A percentile compares a stretch with the other conserved stretches of the same genome.
Conservation (phyloP, 2,329 filamentous ascomycete genomes). For the Dichotomopilus funicola region DNA sequence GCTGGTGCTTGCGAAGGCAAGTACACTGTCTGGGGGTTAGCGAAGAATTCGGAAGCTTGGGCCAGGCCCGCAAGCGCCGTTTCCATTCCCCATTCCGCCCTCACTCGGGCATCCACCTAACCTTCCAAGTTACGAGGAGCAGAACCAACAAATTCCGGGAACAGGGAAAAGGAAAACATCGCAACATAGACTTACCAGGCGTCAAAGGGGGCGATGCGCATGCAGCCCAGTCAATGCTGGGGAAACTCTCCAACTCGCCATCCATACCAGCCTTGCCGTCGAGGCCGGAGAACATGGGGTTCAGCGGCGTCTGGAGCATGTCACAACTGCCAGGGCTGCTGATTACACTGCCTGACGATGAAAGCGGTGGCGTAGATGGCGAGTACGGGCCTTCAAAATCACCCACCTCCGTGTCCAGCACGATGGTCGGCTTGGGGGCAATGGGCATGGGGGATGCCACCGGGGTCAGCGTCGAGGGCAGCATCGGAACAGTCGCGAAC, state of each 20-base stretch:
- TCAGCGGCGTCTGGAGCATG: conserved; percentile 73
- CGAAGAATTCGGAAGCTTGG: conserved; percentile 30
- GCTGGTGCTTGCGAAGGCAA: conserved; percentile 39
- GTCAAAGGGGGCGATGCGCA: conserved; percentile 80
- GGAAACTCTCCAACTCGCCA: conserved; percentile 64
- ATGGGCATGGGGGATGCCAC: conserved; percentile 68
- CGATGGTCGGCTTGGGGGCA: conserved; percentile 69
- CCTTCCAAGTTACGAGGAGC: not conserved
- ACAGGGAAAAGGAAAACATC: not conserved
- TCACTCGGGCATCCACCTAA: not conserved
- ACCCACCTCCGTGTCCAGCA: conserved; percentile 69
- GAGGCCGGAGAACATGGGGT: conserved; percentile 68
- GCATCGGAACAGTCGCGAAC: conserved; percentile 40
- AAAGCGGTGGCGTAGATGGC: conserved; percentile 81
- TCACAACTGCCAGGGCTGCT: conserved; percentile 79
- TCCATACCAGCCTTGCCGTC: conserved; percentile 67
- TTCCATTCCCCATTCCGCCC: not conserved
- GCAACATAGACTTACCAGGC: conserved; percentile 59
- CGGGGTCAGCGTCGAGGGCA: conserved; percentile 62
- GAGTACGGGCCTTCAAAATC: conserved; percentile 61
- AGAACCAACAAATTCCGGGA: not conserved
- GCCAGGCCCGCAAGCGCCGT: not conserved
- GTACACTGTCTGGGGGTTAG: conserved; percentile 37
- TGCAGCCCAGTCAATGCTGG: conserved; percentile 68
- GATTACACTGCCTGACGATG: conserved; percentile 74